Evolutionary conservation across 768 basidiomycete genomes (phyloP).

Genomic region (Boletus insuetus): DNA sequence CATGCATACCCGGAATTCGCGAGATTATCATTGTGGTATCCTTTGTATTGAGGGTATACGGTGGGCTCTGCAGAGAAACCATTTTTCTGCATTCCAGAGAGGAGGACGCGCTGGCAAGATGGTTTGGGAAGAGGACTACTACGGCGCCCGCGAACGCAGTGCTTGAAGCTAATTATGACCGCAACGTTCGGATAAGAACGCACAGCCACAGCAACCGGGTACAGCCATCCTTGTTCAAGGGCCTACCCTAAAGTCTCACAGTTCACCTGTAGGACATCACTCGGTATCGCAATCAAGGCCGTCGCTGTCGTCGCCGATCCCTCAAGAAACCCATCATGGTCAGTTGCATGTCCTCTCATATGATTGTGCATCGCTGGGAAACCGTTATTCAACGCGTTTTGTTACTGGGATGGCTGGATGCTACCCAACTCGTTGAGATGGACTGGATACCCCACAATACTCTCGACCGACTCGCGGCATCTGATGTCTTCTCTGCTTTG

Average conservation of each 20-base stretch:
- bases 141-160: not conserved
- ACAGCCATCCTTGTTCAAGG: constrained; percentile 9
- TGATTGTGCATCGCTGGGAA: not conserved
- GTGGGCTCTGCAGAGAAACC: constrained; percentile 1
- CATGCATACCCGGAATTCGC: constrained; percentile 16
- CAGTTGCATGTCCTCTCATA: constrained; percentile 18
- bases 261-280: not conserved
- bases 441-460: constrained; percentile 3
- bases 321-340: constrained; percentile 35
- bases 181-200: too few species aligned
- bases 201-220: too few species aligned
- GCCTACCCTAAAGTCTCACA: constrained; percentile 26
- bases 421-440: constrained; percentile 15
- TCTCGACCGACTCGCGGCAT: not conserved
- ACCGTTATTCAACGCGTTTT: not conserved
- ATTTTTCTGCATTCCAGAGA: constrained; percentile 24
- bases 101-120: not conserved
- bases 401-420: constrained; percentile 29
- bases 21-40: constrained; percentile 16
- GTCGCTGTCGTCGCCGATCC: constrained; percentile 17
- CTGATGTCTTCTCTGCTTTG: constrained; percentile 22
- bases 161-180: too few species aligned
- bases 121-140: not conserved
- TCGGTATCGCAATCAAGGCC: constrained; percentile 23
- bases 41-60: constrained; percentile 19